Base-by-base conservation (phyloP, 352 stramenopile genomes). In the Globisporangium viniferum region DNA sequence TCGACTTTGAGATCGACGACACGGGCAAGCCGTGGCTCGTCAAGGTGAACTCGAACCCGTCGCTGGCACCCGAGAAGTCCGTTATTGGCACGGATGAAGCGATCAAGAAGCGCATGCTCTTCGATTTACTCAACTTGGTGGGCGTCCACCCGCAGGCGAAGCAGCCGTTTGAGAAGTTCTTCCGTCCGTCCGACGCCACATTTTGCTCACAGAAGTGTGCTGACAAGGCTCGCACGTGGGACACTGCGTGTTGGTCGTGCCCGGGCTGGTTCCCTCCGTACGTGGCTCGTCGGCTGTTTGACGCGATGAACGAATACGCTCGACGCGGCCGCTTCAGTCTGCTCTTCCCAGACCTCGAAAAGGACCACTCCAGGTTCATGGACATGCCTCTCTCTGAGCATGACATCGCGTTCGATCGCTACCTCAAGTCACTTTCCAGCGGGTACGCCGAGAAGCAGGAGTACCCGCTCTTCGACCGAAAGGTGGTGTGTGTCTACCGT, bases 1-100 rank as follows among this genome's bases (percentile, higher is more conserved):
- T 99, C 67, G 96, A 99, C 68, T 94, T 99, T 57, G 94, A 99
- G 77, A 74, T 99, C 27, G 96, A 99, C 67, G 79, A 92, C 72
- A 82, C 76, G 33, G 82, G 97, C 18, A 98, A 98, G 68, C 95
- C 97, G n/a, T 98, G 91, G 85, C 85, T 99, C 36, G 95, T 98
- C 66, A 91, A 98, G 54, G 75, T 89, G 15, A 75, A 82, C 59
- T 82, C 81, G 27, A 89, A 91, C 57, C 88, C 88, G 49, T 90
- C 79, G 22, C 79, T 94, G 51, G 67, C 73, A 12, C 74, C 80
- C 0, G 72, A 75, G 18, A 68, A 78, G 60, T 86, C 84, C 35
- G 67, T 78, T 1, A 76, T 93, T 56, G 84, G 77, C 51, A 88
- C 83, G 5, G 88, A 95, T 49, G 84, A 86, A 59, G 83, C 72